phyloP scores from a whole-genome alignment of 805 yeast genomes.

The Candida suzukii region DNA sequence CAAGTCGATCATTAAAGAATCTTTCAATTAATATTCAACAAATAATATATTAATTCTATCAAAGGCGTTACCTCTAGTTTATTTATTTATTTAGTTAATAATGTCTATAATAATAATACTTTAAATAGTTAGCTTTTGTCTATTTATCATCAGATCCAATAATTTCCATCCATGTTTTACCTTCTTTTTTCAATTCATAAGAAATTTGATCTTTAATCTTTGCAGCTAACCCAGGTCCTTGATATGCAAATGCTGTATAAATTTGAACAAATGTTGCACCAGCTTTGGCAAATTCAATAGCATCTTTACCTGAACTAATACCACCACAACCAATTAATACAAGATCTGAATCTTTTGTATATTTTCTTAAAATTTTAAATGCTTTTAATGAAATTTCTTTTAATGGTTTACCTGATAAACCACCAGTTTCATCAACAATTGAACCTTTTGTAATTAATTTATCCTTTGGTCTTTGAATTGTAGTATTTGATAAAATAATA shows the following conservation, averaged over 20 bases:
- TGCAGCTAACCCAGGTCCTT: constrained; percentile 80
- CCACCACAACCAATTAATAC: constrained; percentile 95
- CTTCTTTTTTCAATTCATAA: constrained; percentile 57
- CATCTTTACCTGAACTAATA: constrained; percentile 80
- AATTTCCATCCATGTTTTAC: constrained; percentile 78
- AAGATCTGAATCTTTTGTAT: constrained; percentile 65
- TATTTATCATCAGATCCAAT: constrained; percentile 54
- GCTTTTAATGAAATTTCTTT: constrained; percentile 75
- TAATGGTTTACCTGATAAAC: constrained; percentile 87
- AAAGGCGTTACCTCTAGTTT: too few species aligned
- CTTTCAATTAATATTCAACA: too few species aligned
- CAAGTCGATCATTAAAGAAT: too few species aligned
- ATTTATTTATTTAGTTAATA: too few species aligned
- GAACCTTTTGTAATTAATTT: constrained; percentile 41
- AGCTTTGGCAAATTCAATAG: constrained; percentile 83
- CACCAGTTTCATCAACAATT: constrained; percentile 63
- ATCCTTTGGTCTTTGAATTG: constrained; percentile 69
- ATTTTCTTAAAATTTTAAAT: constrained; percentile 60
- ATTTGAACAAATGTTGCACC: constrained; percentile 89
- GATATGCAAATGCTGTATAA: constrained; percentile 86
- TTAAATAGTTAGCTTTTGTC: background rate
- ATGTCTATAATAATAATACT: too few species aligned
- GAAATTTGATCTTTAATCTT: constrained; percentile 54
- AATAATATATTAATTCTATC: too few species aligned
- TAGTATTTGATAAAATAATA: constrained; percentile 86